These are phyloP conservation scores for Perilla frutescens DNA, from an alignment of 257 asterid species.

Conservation along the genomic window DNA sequence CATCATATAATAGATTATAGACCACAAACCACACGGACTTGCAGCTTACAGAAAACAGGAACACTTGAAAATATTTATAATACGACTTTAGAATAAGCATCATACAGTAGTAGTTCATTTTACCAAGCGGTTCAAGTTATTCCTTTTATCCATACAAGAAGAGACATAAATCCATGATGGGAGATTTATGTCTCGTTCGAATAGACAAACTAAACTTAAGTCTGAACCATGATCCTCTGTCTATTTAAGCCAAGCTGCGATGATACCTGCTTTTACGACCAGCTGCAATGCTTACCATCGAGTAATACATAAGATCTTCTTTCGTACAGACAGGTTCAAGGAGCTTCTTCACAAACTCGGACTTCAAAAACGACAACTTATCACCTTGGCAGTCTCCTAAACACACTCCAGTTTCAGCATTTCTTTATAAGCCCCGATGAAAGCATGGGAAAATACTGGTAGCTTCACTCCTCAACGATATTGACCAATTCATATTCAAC, in stretches of 20 bases:
- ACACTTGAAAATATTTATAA: not conserved
- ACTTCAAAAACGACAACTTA: conserved; percentile 44
- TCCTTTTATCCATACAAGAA: conserved; percentile 31
- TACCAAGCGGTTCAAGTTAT: conserved; percentile 10
- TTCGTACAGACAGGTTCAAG: conserved; percentile 33
- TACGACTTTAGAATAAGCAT: not conserved
- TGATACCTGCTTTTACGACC: conserved; percentile 36
- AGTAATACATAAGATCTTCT: conserved; percentile 46
- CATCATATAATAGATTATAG: not conserved
- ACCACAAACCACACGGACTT: not conserved
- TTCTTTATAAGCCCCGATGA: conserved; percentile 33
- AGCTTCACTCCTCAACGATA: conserved; percentile 59
- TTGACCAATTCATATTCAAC: conserved; percentile 73
- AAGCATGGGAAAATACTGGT: conserved; percentile 35
- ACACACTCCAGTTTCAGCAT: conserved; percentile 41
- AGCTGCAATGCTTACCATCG: conserved; percentile 44
- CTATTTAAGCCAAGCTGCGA: conserved; percentile 36
- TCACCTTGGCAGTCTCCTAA: conserved; percentile 40
- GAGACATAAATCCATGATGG: conserved; percentile 26
- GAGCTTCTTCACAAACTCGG: conserved; percentile 45
- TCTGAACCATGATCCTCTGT: conserved; percentile 23
- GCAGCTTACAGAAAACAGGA: not conserved
- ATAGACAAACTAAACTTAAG: conserved; percentile 38
- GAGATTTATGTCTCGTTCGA: conserved; percentile 27
- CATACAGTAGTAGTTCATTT: conserved; percentile 24